A percentile compares a stretch with the other conserved stretches of the same genome.
phyloP scores from a whole-genome alignment of 805 yeast species.

The Saccharomycopsis schoenii region DNA sequence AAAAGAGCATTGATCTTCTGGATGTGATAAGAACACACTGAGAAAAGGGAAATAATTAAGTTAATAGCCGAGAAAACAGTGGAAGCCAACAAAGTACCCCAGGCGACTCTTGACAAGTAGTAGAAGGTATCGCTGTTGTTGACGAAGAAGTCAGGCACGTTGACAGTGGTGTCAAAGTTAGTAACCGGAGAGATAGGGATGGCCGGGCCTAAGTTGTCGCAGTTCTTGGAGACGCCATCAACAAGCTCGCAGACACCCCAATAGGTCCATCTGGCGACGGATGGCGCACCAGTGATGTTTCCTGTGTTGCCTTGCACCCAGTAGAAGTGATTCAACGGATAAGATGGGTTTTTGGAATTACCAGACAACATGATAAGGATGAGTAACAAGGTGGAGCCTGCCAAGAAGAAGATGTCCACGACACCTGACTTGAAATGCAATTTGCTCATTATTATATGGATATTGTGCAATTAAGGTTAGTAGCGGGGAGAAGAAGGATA shows the following conservation, averaged over 20 bases:
- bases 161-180: slow-evolving; percentile 45
- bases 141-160: slow-evolving; percentile 30
- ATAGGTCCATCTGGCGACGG: slow-evolving; percentile 66
- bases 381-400: slow-evolving; percentile 31
- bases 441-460: slow-evolving; percentile 6
- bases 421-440: slow-evolving; percentile 12
- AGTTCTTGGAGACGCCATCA: slow-evolving; percentile 38
- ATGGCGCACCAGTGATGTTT: slow-evolving; percentile 33
- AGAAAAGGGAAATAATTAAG: slow-evolving; percentile 43
- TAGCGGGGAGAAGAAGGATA: not conserved
- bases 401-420: slow-evolving; percentile 10
- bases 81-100: slow-evolving; percentile 53
- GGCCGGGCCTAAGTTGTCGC: slow-evolving; percentile 56
- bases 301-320: slow-evolving; percentile 74
- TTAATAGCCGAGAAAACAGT: slow-evolving; percentile 53
- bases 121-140: slow-evolving; percentile 42
- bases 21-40: slow-evolving; percentile 46
- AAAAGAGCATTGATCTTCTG: slow-evolving; percentile 41
- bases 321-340: slow-evolving; percentile 59
- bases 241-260: slow-evolving; percentile 49
- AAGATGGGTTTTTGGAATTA: slow-evolving; percentile 33
- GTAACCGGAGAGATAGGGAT: slow-evolving; percentile 74
- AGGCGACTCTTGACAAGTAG: slow-evolving; percentile 59
- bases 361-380: slow-evolving; percentile 59
- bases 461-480: too few species aligned